Conservation (phyloP, 2,329 filamentous ascomycete species). For the Penicillium sp. region DNA sequence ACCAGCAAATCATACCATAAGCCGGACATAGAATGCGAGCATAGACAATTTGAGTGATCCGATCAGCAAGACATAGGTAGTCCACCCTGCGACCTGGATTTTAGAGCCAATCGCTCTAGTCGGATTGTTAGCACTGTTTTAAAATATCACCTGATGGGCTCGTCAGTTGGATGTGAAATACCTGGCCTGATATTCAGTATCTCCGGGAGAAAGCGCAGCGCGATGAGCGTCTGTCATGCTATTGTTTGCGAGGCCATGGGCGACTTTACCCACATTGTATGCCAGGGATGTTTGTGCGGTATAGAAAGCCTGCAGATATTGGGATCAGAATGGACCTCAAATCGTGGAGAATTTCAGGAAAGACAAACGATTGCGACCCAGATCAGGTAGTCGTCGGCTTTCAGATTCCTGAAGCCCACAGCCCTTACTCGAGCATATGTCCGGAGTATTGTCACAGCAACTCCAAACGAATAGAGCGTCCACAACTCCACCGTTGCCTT, state of each 20-base stretch:
- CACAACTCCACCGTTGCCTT: constrained; percentile 31
- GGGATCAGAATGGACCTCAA: constrained; percentile 17
- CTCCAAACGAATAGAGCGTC: constrained; percentile 36
- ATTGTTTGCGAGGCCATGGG: constrained; percentile 61
- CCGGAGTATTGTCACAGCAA: constrained; percentile 41
- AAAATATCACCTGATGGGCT: neutral
- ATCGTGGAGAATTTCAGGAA: too few relatives aligned
- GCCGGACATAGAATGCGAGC: constrained; percentile 59
- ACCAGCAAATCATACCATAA: constrained; percentile 46
- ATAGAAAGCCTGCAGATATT: constrained; percentile 53
- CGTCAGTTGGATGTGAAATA: constrained; percentile 6
- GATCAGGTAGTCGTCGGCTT: constrained; percentile 62
- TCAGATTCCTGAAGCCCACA: constrained; percentile 35
- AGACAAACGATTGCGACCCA: constrained; percentile 55
- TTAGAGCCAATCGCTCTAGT: constrained; percentile 58
- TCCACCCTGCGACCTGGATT: constrained; percentile 60
- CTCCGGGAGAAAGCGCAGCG: constrained; percentile 46
- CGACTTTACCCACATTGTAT: constrained; percentile 54
- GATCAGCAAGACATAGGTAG: constrained; percentile 56
- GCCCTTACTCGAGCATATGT: constrained; percentile 43
- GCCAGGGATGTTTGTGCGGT: constrained; percentile 54
- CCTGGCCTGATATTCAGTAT: constrained; percentile 52
- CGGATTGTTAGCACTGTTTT: constrained; percentile 1
- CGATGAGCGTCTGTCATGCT: constrained; percentile 59
- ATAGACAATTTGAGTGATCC: constrained; percentile 60